Percentiles rank a stretch among this genome's conserved stretches.
phyloP scores from a whole-genome alignment of 345 rosid genomes.

The Linum lewisii region DNA sequence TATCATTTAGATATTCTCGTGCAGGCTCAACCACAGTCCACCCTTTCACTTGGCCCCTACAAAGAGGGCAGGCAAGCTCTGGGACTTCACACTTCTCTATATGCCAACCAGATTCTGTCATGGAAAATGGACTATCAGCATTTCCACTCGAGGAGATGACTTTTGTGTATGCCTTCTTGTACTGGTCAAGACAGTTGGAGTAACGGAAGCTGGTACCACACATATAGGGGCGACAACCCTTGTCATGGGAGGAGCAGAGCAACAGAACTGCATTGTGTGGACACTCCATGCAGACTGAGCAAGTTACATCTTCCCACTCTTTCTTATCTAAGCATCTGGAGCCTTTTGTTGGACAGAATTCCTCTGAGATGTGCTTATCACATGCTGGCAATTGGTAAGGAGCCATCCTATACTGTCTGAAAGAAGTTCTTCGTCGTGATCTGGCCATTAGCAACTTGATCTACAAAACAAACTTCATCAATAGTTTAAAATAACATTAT shows the following conservation, averaged over 20 bases:
- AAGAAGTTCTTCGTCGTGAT: slow-evolving; percentile 43
- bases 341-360: slow-evolving; percentile 32
- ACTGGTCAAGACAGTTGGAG: slow-evolving; percentile 92
- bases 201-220: slow-evolving; percentile 94
- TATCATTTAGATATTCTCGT: slow-evolving; percentile 54
- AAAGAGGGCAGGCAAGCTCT: slow-evolving; percentile 82
- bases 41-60: slow-evolving; percentile 95
- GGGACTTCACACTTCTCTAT: slow-evolving; percentile 42
- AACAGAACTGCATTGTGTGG: slow-evolving; percentile 98
- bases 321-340: slow-evolving; percentile 45
- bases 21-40: slow-evolving; percentile 96
- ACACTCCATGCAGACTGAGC: slow-evolving; percentile 96
- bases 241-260: slow-evolving; percentile 92
- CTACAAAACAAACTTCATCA: slow-evolving; percentile 1
- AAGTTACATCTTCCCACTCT: slow-evolving; percentile 80
- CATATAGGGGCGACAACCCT: slow-evolving; percentile 97
- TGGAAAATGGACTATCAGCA: slow-evolving; percentile 22
- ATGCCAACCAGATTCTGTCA: slow-evolving; percentile 25
- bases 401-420: slow-evolving; percentile 34
- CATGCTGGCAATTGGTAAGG: slow-evolving; percentile 43
- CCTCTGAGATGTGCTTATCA: slow-evolving; percentile 24
- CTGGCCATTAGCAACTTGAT: slow-evolving; percentile 42
- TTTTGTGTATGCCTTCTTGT: slow-evolving; percentile 74
- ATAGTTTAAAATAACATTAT: not conserved
- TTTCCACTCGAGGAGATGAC: slow-evolving; percentile 28